Evolutionary conservation across 2,329 filamentous ascomycete genomes (phyloP), one percentile per base, ranked within the genome.

Genomic region (Cercospora sp.): DNA sequence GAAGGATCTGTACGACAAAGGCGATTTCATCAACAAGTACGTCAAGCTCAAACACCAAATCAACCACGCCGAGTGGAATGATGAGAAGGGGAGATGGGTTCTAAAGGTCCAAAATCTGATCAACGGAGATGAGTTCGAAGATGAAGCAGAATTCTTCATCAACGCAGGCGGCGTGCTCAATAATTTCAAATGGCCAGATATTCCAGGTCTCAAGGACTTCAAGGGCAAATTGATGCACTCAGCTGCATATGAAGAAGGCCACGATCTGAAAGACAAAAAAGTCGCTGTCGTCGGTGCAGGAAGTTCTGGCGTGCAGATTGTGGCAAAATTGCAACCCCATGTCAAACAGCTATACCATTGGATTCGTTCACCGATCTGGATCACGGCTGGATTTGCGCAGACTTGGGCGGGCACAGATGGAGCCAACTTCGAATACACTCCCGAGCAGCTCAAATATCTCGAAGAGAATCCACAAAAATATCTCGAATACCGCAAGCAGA

Each of bases 341-440:
- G 80, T 80, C 43, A 68, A 76, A 7, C 76, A 77, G 43, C 70
- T 82, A 9, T 81, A 81, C 68, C 80, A 81, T 68, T 82, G 79
- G 74, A 77, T 84, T 5, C 74, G 82, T 9, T 80, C 77, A 7
- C 81, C 82, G 0, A 81, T 82, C 30, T 85, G 82, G 82, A 82
- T 85, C 28, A 84, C 82, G 0, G 80, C 82, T 0, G 82, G 81
- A 18, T 84, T 84, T 66, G 83, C 79, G 0, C 82, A 83, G 59
- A 79, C 78, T 5, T 83, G 81, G 78, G 82, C 84, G 5, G 81
- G 79, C 8, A 80, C 79, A 66, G 79, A 82, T 34, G 82, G 83
- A 2, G 76, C 79, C 24, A 85, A 85, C 72, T 85, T 85, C 69
- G 76, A 76, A 62, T 85, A 83, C 67, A 82, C 77, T 53, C 72